Base-by-base conservation (phyloP, 2,329 filamentous ascomycete species). In the Cladosporium sp. region DNA sequence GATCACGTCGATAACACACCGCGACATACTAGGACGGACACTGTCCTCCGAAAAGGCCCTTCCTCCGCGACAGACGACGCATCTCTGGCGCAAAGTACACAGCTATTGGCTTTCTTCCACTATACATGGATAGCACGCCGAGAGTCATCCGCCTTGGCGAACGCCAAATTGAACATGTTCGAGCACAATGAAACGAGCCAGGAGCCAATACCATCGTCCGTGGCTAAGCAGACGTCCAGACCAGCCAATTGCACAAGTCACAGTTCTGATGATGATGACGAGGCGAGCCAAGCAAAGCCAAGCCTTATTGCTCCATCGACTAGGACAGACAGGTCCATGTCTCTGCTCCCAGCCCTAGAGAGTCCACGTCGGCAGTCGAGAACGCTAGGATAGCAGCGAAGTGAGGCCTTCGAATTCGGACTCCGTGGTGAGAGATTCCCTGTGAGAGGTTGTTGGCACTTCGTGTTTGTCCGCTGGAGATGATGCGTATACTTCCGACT, bases 191-290 rank as follows among this genome's bases (percentile, higher is more conserved):
- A 20, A 37, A 22, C 30, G 15, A 3, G 12, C 28, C 49, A 38
- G 36, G 14, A 19, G 19, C 49, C 36, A 39, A 39, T 51, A 19
- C 49, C 49, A 25, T 39, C 17, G 14, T 11, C 8, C 12, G 19
- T 25, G 36, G 49, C 49, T 51, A 51, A 51, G 49, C 49, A 51
- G 49, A 42, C 12, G 38, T 54, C n/a, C 25, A 30, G 19, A 25
- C 40, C 25, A 45, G 38, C 51, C 51, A 55, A 55, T 55, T n/a
- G 22, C 25, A 17, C 28, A n/a, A 28, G 25, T 5, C 11, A 19
- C 19, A n/a, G 30, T 25, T 37, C 20, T 36, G 38, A 50, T 47
- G 37, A 28, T 54, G 51, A 12, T 55, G 51, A 55, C 39, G 51
- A 43, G 51, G 39, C 51, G 40, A 36, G 51, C 37, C 36, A 39